phyloP scores from a whole-genome alignment of 208 protist species.

The Acanthamoeba royreba region DNA sequence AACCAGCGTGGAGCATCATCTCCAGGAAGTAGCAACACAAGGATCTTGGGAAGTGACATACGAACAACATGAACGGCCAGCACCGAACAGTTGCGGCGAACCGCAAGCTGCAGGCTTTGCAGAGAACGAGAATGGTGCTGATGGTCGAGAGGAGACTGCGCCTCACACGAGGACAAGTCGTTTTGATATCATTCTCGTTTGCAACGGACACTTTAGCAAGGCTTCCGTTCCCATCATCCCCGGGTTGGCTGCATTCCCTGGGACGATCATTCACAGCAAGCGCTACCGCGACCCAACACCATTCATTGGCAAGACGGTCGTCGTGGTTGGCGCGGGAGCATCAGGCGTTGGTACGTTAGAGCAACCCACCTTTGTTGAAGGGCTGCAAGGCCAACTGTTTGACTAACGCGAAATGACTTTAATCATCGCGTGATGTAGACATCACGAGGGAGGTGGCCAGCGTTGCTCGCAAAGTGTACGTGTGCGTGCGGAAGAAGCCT shows the following conservation, averaged over 20 bases:
- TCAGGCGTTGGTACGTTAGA: neutral
- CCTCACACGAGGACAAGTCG: neutral
- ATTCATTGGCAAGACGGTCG: neutral
- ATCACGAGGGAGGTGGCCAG: neutral
- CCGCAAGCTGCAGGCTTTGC: too few relatives aligned
- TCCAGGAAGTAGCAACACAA: too few relatives aligned
- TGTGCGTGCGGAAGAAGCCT: neutral
- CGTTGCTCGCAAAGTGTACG: neutral
- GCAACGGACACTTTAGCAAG: constrained; percentile 36
- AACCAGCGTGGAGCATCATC: neutral
- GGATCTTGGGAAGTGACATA: neutral
- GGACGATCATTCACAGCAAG: neutral
- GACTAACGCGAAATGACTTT: too few relatives aligned
- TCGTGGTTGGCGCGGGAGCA: neutral
- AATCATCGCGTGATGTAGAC: too few relatives aligned
- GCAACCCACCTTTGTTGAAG: too few relatives aligned
- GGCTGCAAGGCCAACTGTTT: too few relatives aligned
- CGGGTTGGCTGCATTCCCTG: neutral
- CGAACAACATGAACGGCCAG: neutral
- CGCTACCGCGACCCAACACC: neutral
- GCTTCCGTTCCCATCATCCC: neutral
- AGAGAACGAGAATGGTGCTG: neutral
- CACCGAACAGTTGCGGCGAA: neutral
- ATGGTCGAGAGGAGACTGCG: neutral
- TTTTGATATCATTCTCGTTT: neutral